phyloP scores from a whole-genome alignment of 225 moss, liverwort and hornwort genomes.

The Neckera pumila region DNA sequence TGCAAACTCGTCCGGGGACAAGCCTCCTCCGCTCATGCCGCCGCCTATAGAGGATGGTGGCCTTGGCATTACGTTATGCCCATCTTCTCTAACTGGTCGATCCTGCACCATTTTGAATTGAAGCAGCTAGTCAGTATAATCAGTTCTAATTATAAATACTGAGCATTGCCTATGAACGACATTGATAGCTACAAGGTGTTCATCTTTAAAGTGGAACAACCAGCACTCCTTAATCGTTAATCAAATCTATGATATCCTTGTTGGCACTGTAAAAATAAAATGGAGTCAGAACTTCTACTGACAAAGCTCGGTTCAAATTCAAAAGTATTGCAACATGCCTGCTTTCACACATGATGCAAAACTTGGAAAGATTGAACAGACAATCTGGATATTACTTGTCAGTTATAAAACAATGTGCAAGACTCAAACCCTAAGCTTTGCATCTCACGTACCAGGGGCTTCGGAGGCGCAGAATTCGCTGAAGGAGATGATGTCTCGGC shows the following conservation, averaged over 20 bases:
- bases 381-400: neutral
- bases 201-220: neutral
- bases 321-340: neutral
- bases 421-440: neutral
- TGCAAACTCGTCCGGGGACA: slow-evolving; percentile 53
- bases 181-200: neutral
- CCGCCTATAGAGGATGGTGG: slow-evolving; percentile 36
- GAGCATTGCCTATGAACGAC: neutral
- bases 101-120: slow-evolving; percentile 12
- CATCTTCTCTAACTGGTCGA: slow-evolving; percentile 26
- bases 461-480: neutral
- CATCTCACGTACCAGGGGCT: slow-evolving; percentile 9
- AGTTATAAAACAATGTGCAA: neutral
- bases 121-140: neutral
- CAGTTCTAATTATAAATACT: neutral
- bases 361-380: neutral
- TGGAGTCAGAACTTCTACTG: neutral
- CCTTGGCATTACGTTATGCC: slow-evolving; percentile 34
- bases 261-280: too few relatives aligned
- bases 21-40: slow-evolving; percentile 24
- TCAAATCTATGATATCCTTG: neutral
- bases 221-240: neutral
- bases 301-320: neutral
- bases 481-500: slow-evolving; percentile 11
- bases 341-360: neutral